Evolutionary conservation across 257 asterid genomes (phyloP), one percentile per base, ranked within the genome.

Genomic region (Agastache rugosa): DNA sequence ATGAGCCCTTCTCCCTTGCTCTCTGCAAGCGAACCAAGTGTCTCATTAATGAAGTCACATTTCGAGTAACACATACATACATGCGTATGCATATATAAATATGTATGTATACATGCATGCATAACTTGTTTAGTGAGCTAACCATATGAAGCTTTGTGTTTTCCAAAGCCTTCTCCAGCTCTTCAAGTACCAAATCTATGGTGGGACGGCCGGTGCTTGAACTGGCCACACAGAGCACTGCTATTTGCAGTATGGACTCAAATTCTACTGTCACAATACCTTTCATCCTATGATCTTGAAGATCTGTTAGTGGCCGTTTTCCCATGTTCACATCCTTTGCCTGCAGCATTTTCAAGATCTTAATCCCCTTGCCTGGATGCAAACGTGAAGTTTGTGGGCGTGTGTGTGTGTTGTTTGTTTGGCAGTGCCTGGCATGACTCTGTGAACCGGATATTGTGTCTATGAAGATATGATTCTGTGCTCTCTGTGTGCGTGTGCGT

Each of bases 161-260:
- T 54, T 81, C 82, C 84, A 69, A 80, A n/a, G 91, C 96, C 83
- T 87, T 92, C 41, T 92, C 92, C 74, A 92, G 75, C 77, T 90
- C 96, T 20, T 88, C 90, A 15, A 78, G 80, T 19, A 92, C 96
- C 67, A 85, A 70, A 6, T 84, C 90, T 17, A 92, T 81, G 12
- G 96, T 80, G 63, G 97, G 96, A 2, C 97, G 93, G 0, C 96
- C 97, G 3, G 80, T 82, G 78, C 96, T 85, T 39, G 97, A 88
- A 74, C 83, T 85, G 25, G 93, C 87, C 1, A 83, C 92, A 70
- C 96, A 92, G 16, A 90, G 83, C 59, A 90, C 96, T 62, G 96
- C 97, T 77, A 88, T 78, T 67, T 92, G 90, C 81, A 92, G 69
- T 64, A 90, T 90, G 79, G 96, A 87, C 69, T 90, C 90, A 27